Percentiles rank a stretch among this genome's conserved stretches.
Conservation (phyloP, 148 eudicot genomes). For the Spergularia marina region DNA sequence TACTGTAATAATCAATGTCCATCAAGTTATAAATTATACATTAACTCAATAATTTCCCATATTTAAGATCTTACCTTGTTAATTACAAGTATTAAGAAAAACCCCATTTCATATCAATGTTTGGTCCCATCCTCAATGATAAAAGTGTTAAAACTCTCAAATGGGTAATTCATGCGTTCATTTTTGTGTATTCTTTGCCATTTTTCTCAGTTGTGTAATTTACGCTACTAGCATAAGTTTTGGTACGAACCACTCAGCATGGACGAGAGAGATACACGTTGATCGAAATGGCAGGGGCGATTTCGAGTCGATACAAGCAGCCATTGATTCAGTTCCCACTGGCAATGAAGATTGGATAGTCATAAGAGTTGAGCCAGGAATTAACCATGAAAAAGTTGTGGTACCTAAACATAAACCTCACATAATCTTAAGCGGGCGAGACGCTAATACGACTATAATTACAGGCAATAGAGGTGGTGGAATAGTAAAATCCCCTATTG, state of each 20-base stretch:
- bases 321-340: conserved; percentile 28
- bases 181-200: background rate
- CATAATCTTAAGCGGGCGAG: conserved; percentile 30
- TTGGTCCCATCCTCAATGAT: background rate
- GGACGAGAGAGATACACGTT: conserved; percentile 13
- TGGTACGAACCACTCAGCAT: background rate
- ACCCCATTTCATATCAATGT: background rate
- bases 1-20: background rate
- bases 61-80: background rate
- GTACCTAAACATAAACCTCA: conserved; percentile 29
- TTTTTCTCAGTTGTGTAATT: background rate
- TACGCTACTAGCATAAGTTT: background rate
- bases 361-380: conserved; percentile 34
- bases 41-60: background rate
- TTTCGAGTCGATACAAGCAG: conserved; percentile 31
- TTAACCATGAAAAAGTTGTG: conserved; percentile 25
- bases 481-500: conserved; percentile 32
- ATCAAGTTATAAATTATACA: conserved; percentile 2
- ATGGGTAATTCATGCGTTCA: background rate
- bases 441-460: conserved; percentile 23
- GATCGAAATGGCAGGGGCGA: conserved; percentile 32
- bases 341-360: conserved; percentile 20
- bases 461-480: conserved; percentile 31
- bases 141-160: background rate
- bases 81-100: background rate